Evolutionary conservation across 805 yeast genomes (phyloP).

Genomic region (Kuraishia ogatae): DNA sequence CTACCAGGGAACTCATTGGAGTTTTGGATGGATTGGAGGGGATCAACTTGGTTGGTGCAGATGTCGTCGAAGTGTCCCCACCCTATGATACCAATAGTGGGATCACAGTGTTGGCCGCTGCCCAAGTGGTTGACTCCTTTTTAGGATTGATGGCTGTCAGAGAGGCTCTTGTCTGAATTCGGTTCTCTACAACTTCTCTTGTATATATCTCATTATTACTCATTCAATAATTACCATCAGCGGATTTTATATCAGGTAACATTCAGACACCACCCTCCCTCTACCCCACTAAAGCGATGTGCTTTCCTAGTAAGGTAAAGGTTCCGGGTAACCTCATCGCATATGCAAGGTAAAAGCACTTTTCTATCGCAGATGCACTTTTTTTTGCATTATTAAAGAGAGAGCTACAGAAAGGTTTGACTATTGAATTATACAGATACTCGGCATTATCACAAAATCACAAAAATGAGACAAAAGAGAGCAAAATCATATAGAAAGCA

Average conservation of each 20-base stretch:
- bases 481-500: conserved; percentile 92
- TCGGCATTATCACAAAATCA: not conserved
- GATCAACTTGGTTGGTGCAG: conserved; percentile 62
- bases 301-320: not conserved
- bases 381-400: not conserved
- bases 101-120: conserved; percentile 55
- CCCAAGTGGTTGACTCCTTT: conserved; percentile 48
- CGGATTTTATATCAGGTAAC: too few relatives aligned
- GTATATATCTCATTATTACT: too few relatives aligned
- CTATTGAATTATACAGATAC: too few relatives aligned
- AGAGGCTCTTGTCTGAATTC: conserved; percentile 3
- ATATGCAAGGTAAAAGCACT: not conserved
- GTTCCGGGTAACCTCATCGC: not conserved
- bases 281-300: not conserved
- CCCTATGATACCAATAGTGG: conserved; percentile 55
- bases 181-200: too few relatives aligned
- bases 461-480: conserved; percentile 85
- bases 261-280: not conserved
- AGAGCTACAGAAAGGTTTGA: too few relatives aligned
- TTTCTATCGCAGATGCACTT: not conserved
- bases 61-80: conserved; percentile 67
- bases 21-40: conserved; percentile 53
- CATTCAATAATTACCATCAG: too few relatives aligned
- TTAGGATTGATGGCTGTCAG: conserved; percentile 36
- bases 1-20: conserved; percentile 53